Evolutionary conservation across 2,329 filamentous ascomycete genomes (phyloP).

Genomic region (Beauveria asiatica): DNA sequence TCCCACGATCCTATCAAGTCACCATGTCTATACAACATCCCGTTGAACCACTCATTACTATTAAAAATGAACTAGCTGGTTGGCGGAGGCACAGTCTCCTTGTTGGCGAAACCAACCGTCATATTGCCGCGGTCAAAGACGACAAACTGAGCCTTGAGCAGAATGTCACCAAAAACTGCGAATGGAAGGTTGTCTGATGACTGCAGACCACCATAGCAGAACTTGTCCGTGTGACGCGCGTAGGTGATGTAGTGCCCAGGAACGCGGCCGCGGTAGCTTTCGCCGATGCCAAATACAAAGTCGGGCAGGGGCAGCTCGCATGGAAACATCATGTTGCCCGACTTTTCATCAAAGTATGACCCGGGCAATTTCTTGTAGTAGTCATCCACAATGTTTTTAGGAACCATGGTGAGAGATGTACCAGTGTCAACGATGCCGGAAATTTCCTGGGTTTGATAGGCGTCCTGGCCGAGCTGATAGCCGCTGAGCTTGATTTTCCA

Average conservation of each 20-base stretch:
- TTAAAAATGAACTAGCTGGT: not conserved
- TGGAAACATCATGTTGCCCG: slow-evolving; percentile 51
- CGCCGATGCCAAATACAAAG: slow-evolving; percentile 27
- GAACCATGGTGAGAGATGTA: slow-evolving; percentile 56
- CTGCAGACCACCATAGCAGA: slow-evolving; percentile 32
- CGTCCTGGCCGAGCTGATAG: slow-evolving; percentile 40
- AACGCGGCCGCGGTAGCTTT: slow-evolving; percentile 23
- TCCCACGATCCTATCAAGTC: not conserved
- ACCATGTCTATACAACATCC: not conserved
- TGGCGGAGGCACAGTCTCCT: slow-evolving; percentile 16
- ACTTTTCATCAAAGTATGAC: slow-evolving; percentile 32
- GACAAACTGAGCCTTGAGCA: slow-evolving; percentile 37
- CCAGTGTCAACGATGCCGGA: slow-evolving; percentile 61
- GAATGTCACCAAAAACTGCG: slow-evolving; percentile 31
- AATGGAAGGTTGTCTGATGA: slow-evolving; percentile 27
- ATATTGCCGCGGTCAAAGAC: slow-evolving; percentile 28
- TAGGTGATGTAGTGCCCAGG: slow-evolving; percentile 32
- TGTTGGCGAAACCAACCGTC: slow-evolving; percentile 32
- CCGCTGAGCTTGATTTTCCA: slow-evolving; percentile 53
- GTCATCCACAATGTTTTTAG: slow-evolving; percentile 39
- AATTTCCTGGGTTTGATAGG: slow-evolving; percentile 23
- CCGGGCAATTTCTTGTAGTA: slow-evolving; percentile 53
- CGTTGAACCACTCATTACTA: too few relatives aligned
- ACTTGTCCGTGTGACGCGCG: slow-evolving; percentile 17
- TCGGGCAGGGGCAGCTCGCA: slow-evolving; percentile 44